Evolutionary conservation across 2,329 filamentous ascomycete species (phyloP).

Genomic region (Calonectria ilicicola): DNA sequence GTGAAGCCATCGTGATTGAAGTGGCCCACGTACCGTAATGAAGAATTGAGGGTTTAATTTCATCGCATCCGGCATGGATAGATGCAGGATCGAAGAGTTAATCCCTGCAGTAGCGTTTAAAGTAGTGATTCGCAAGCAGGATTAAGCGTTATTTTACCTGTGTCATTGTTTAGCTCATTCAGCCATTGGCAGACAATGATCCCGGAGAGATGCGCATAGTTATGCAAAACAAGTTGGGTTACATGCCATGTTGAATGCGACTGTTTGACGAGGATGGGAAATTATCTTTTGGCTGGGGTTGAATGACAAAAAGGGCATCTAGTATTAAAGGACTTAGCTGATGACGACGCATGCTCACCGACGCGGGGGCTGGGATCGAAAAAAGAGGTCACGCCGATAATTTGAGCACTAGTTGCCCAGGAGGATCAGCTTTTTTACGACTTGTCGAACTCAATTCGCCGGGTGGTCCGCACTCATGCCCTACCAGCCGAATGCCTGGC

Average conservation of each 20-base stretch:
- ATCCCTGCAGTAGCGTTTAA: background rate
- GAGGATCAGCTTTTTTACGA: background rate
- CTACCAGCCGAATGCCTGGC: conserved; percentile 2
- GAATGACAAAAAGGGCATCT: background rate
- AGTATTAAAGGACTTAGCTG: conserved; percentile 7
- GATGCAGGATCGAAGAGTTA: too few species aligned
- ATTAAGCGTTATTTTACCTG: background rate
- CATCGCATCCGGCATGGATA: background rate
- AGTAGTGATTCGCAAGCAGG: background rate
- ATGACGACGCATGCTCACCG: conserved; percentile 16
- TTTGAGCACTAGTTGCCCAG: background rate
- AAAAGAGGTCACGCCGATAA: conserved; percentile 1
- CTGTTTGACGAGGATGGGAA: background rate
- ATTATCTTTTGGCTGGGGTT: background rate
- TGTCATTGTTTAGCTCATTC: too few species aligned
- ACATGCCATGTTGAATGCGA: background rate
- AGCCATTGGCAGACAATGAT: background rate
- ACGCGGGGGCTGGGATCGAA: conserved; percentile 2
- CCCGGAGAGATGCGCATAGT: background rate
- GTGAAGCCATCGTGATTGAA: background rate
- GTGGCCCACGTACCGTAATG: background rate
- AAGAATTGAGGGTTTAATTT: background rate
- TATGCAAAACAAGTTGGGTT: background rate
- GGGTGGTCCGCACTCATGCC: conserved; percentile 13
- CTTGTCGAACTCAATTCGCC: background rate